Base-by-base conservation (phyloP, 306 rosid genomes). In the Abrus precatorius region DNA sequence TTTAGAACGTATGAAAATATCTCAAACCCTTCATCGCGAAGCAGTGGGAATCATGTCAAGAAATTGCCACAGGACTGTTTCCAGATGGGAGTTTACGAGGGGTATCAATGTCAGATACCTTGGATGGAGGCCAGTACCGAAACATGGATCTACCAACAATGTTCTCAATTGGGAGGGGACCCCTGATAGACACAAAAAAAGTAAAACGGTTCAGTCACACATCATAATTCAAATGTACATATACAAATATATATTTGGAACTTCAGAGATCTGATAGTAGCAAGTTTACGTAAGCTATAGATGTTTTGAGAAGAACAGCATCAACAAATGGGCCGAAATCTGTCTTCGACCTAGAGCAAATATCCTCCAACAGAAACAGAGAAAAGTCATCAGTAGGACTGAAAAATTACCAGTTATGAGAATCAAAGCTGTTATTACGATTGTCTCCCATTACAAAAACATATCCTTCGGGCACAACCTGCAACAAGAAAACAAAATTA, bases 361-460 rank as follows among this genome's bases (percentile, higher is more conserved):
- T 12, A 54, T 6, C 63, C 32, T 49, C 57, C 55, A 80, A 66
- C 62, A 53, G 40, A 80, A 86, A 63, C 75, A 68, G 8, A 79
- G 6, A 56, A 63, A 82, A 70, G 52, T 83, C 75, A 83, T 86
- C 57, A 13, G 55, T 0, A 53, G 53, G 81, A 27, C n/a, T 52
- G 63, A 27, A 59, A 45, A 78, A n/a, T 86, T 91, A 95, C 99
- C 99, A 93, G 91, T 88, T 85, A 76, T 93, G 98, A 48, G 99
- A 95, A 77, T 95, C 99, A 71, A 90, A 93, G 85, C 99, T 95
- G 68, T 90, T 89, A 72, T 95, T 95, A 54, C 99, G 94, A 69
- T 95, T 95, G 86, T 95, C 99, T 79, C 99, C 99, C 97, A 95
- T 76, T 34, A 95, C 99, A 80, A 90, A 95, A 71, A 95, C 99